phyloP scores from a whole-genome alignment of 805 yeast species.

The Ogataea methylovora region DNA sequence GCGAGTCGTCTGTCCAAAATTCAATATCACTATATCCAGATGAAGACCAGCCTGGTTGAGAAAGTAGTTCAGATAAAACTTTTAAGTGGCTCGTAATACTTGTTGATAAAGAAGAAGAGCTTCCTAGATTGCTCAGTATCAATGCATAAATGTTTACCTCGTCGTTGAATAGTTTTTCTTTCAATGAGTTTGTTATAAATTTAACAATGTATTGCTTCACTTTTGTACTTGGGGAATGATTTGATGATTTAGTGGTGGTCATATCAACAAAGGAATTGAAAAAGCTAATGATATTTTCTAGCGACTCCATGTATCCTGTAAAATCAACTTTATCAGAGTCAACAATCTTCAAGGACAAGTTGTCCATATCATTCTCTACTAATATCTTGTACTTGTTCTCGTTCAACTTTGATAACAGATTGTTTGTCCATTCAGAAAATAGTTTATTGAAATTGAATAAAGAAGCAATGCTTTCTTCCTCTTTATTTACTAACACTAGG shows the following conservation, averaged over 20 bases:
- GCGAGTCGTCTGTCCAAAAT: slow-evolving; percentile 25
- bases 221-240: slow-evolving; percentile 7
- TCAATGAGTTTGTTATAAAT: slow-evolving; percentile 12
- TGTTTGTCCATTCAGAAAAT: slow-evolving; percentile 15
- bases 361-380: slow-evolving; percentile 3
- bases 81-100: slow-evolving; percentile 8
- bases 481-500: slow-evolving; percentile 1
- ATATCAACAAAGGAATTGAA: slow-evolving; percentile 13
- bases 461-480: background rate
- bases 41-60: slow-evolving; percentile 20
- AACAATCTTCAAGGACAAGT: slow-evolving; percentile 3
- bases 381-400: slow-evolving; percentile 3
- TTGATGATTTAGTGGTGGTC: slow-evolving; percentile 2
- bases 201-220: slow-evolving; percentile 14
- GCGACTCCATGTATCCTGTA: slow-evolving; percentile 8
- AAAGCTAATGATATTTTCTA: slow-evolving; percentile 15
- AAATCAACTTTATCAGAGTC: background rate
- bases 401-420: slow-evolving; percentile 10
- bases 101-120: slow-evolving; percentile 1
- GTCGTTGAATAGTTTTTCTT: slow-evolving; percentile 14
- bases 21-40: slow-evolving; percentile 24
- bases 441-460: slow-evolving; percentile 16
- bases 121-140: slow-evolving; percentile 15
- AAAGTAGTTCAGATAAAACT: slow-evolving; percentile 13
- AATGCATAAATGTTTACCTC: slow-evolving; percentile 17